Base-by-base conservation (phyloP, 306 rosid genomes). In the Arachis hypogaea region DNA sequence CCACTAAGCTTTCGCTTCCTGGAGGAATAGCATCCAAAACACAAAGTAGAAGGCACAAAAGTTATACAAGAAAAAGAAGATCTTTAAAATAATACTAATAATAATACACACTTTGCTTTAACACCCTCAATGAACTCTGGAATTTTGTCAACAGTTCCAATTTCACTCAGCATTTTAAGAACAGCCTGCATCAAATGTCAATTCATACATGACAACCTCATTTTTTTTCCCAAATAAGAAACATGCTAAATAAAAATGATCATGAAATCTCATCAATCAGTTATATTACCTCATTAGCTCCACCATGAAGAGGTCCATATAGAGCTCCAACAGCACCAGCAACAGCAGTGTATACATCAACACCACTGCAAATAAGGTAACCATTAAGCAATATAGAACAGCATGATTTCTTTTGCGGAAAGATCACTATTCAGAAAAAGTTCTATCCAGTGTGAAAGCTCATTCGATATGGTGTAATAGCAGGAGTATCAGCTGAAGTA, bases 1-100 rank as follows among this genome's bases (percentile, higher is more conserved):
- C 98, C 96, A 77, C 96, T 85, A 88, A 93, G 87, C 91, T 93
- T 93, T 56, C 95, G 83, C 76, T 93, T 93, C 88, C 96, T 93
- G 79, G 52, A 83, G 70, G 28, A 70, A 79, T 59, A 45, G 58
- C 72, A 63, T 7, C 7, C 9, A 63, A 59, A 4, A 57, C 29
- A 73, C 29, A 70, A 55, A 11, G 11, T 4, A 56, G 63, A 46
- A 55, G 38, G 14, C 43, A 28, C 49, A 80, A 66, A 74, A 47
- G 59, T 2, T 11, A 49, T 12, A 11, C 14, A 11, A 49, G 74
- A 58, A 51, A 75, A 63, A 65, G 12, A 4, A 33, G 4, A 4
- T 33, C 38, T 33, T 33, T 2, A 3, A 16, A 36, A 58, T 16
- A 43, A 16, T 14, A 45, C n/a, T 75, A 67, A 66, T 75, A 58